phyloP scores from a whole-genome alignment of 2,329 filamentous ascomycete species.

The Penicillium sp. region DNA sequence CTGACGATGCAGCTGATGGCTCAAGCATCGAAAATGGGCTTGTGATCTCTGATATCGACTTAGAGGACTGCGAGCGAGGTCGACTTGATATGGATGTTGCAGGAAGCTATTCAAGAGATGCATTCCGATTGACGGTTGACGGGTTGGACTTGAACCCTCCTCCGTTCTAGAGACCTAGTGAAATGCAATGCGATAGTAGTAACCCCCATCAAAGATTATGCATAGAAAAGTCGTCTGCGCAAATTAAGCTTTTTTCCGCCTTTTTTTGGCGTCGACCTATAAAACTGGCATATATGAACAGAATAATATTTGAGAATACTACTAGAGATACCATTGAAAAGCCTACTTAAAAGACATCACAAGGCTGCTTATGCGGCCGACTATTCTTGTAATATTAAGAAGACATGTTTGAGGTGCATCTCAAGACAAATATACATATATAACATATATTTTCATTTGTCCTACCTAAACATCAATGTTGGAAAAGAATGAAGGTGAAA shows the following conservation, averaged over 20 bases:
- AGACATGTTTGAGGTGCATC: neutral
- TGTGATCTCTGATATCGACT: constrained; percentile 71
- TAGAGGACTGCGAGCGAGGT: constrained; percentile 82
- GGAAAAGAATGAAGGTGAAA: neutral
- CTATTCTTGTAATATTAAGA: neutral
- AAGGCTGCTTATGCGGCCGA: too few relatives aligned
- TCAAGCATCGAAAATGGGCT: constrained; percentile 46
- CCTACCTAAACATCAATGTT: neutral
- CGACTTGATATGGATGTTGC: constrained; percentile 79
- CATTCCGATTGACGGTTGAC: constrained; percentile 59
- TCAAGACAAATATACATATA: neutral
- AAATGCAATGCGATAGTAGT: neutral
- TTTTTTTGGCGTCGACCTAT: too few relatives aligned
- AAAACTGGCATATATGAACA: too few relatives aligned
- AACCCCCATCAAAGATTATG: too few relatives aligned
- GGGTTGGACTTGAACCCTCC: constrained; percentile 60
- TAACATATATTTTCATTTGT: neutral
- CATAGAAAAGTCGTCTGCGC: too few relatives aligned
- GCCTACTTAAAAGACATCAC: too few relatives aligned
- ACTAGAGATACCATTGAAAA: too few relatives aligned
- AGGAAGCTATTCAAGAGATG: constrained; percentile 77
- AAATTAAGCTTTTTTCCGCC: too few relatives aligned
- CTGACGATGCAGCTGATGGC: constrained; percentile 33
- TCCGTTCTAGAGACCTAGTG: constrained; percentile 38
- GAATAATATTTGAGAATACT: too few relatives aligned